Evolutionary conservation across 73 alveolate species (phyloP), one percentile per base, ranked within the genome.

Genomic region (Tetrahymena thermophila): DNA sequence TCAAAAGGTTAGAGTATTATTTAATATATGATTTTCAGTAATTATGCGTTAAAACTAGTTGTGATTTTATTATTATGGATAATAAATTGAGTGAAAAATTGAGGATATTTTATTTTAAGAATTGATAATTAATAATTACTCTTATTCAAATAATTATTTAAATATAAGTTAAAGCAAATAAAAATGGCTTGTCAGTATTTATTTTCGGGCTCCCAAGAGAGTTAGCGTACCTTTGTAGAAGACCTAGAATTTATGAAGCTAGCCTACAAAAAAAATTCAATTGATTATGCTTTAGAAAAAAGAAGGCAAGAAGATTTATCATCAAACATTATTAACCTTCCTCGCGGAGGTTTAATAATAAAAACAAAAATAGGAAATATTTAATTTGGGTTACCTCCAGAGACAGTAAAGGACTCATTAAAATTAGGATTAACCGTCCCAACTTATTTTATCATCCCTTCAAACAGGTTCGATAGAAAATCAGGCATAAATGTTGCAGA

Each of bases 341-440:
- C 43, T 55, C 21, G 96, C n/a, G 96, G 96, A 35, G 96, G 96
- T 16, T 43, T 84, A 43, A 94, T 94, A 40, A 31, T 94, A 34
- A 94, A 71, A 93, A 94, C 96, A 23, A 85, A 43, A 34, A 44
- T 43, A 19, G 96, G 96, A 19, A 85, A 94, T 16, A 94, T 94
- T 34, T 34, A 94, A 43, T 94, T 37, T 89, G 93, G 96, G 31
- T 43, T 94, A 34, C 94, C 93, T 42, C 96, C 96, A 13, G 96
- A 94, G 34, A 94, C 96, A 28, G 93, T 94, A 19, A 94, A 94
- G 31, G 96, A 94, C 31, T 71, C 94, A 25, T 38, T 94, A 85
- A 94, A 94, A n/a, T 85, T 94, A 85, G 96, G 96, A 43, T 21
- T 94, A 19, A 94, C 57, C 28, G 96, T 94, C 1, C 96, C 96